Base-by-base conservation (phyloP, 2,329 filamentous ascomycete genomes). In the Penicillium nordicum region DNA sequence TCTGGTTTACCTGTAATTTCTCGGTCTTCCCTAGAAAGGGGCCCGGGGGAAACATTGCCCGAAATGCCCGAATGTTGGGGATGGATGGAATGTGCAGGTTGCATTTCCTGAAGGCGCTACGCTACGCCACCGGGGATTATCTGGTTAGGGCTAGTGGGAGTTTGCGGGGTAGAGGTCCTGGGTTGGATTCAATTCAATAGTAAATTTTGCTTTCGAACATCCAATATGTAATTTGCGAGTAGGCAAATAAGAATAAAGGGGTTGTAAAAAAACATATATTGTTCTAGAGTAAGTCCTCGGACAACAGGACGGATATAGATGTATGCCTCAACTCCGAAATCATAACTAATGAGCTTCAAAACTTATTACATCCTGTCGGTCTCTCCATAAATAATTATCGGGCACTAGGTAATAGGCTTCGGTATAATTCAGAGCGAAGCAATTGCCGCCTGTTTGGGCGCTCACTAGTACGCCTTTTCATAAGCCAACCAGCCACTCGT, bases 1-100 rank as follows among this genome's bases (percentile, higher is more conserved):
- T 53, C 55, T 82, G 46, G 72, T 82, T 25, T 79, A 80, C 65
- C 57, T 82, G 30, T 66, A 23, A 27, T 29, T 14, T n/a, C 10
- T 25, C n/a, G 18, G 29, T 8, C 21, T 16, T 50, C 12, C 38
- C 41, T 12, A 7, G 23, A 16, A 27, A 36, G 25, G 25, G n/a
- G 25, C 16, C 12, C 23, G 9, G 41, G 40, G 23, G 23, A 25
- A 8, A 10, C 14, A 3, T 42, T 16, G 4, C 23, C 40, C 40
- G 40, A n/a, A 25, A 27, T 4, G 10, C 4, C 41, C 5, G 21
- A 11, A 12, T 16, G 8, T 6, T 18, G 16, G 29, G 40, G 14
- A 42, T 38, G 36, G 36, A 38, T 25, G 23, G 8, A n/a, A 42
- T 42, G 4, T n/a, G 40, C 23, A 16, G 40, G 21, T 14, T 41